Evolutionary conservation across 1,284 basidiomycete species (phyloP).

Genomic region (Leucoagaricus sp.): DNA sequence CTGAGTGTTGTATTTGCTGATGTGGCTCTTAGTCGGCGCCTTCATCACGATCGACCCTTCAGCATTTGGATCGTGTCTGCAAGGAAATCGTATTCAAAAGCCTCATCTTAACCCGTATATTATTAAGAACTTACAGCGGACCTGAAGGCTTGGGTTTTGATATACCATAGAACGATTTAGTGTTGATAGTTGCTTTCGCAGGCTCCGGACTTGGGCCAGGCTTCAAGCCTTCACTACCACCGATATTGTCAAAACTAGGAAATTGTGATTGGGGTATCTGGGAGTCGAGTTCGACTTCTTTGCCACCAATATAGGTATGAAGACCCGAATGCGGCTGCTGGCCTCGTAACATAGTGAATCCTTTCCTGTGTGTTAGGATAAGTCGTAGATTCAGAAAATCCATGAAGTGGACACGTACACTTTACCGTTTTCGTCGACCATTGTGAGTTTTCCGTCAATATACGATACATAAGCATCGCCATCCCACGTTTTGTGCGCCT

Average conservation of each 20-base stretch:
- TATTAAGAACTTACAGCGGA: constrained; percentile 50
- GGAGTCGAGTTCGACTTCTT: constrained; percentile 63
- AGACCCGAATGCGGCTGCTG: constrained; percentile 51
- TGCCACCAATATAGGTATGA: constrained; percentile 51
- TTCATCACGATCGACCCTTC: constrained; percentile 89
- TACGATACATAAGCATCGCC: constrained; percentile 69
- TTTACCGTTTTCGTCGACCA: constrained; percentile 72
- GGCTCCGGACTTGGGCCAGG: constrained; percentile 5
- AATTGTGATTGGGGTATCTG: constrained; percentile 49
- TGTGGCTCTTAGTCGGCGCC: constrained; percentile 70
- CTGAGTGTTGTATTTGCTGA: constrained; percentile 73
- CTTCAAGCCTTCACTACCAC: constrained; percentile 25
- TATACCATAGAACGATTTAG: constrained; percentile 57
- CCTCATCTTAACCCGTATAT: not conserved
- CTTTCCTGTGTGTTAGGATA: constrained; percentile 49
- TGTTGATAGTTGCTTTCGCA: constrained; percentile 49
- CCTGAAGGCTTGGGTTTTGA: constrained; percentile 46
- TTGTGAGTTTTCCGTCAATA: constrained; percentile 49
- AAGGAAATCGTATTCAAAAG: not conserved
- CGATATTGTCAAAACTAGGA: constrained; percentile 39
- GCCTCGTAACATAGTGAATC: constrained; percentile 64
- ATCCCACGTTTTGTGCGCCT: constrained; percentile 91
- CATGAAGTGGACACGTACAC: constrained; percentile 42
- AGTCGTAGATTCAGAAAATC: constrained; percentile 10
- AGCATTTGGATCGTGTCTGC: constrained; percentile 74